Base-by-base conservation (phyloP, 2,329 filamentous ascomycete species). In the Sporothrix mexicana region DNA sequence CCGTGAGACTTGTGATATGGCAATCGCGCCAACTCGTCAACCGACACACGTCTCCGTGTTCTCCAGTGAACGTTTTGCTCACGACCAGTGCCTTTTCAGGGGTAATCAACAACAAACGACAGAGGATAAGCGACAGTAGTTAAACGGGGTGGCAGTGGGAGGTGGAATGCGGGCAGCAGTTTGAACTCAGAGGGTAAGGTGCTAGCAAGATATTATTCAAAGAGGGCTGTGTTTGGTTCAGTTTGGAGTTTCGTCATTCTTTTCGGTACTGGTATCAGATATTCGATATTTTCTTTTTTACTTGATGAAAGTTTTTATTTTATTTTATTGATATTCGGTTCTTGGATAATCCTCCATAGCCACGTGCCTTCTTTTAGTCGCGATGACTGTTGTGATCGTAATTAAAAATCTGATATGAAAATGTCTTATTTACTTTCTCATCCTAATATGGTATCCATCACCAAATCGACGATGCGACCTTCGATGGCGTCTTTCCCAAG, bases 21-120 rank as follows among this genome's bases (percentile, higher is more conserved):
- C 30, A 36, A 36, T 36, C 30, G 30, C 13, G 13, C n/a, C 10
- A 47, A 3, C 20, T 25, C 30, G 15, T 13, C 20, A 25, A 47
- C 43, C 43, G 23, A 17, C 61, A 66, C 61, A 47, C 61, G 61
- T 66, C 61, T 66, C 61, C 8, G 61, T 66, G 64, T 67, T 67
- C 64, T 67, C 12, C 17, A 8, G 61, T 66, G 17, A 66, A 25
- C 61, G 61, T 47, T 47, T 0, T 45, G 20, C 41, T 6, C 23
- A 30, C 53, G 53, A 12, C 10, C 20, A 13, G n/a, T 45, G n/a
- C 36, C 12, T 10, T 1, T 10, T n/a, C 36, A 23, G 15, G 20
- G 20, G 15, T 7, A 7, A 25, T 55, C 30, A 36, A 36, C 30
- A 36, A 25, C 51, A 20, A 55, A 13, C 8, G 51, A 47, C 15